A percentile compares a stretch with the other conserved stretches of the same genome.
phyloP scores from a whole-genome alignment of 192 early-diverging fungal genomes.

The Backusella morwellensis region DNA sequence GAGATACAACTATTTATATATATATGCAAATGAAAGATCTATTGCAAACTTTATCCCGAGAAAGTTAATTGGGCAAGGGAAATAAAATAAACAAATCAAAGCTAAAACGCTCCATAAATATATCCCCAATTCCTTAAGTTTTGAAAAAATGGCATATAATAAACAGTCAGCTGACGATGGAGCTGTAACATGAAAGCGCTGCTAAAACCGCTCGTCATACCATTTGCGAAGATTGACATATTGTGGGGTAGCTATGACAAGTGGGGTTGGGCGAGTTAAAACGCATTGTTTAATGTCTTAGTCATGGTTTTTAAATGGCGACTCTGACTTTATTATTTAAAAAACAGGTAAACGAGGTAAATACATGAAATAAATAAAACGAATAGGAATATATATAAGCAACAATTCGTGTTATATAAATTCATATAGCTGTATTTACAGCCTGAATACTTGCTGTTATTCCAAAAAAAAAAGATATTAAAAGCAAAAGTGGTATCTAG shows the following conservation, averaged over 20 bases:
- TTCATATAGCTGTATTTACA: background rate
- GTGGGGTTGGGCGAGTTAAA: constrained; percentile 2
- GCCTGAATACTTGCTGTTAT: background rate
- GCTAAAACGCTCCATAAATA: background rate
- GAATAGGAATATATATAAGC: background rate
- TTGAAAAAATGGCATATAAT: background rate
- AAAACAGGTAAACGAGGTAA: background rate
- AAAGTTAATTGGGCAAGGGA: background rate
- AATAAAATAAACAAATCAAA: background rate
- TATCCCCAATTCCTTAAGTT: background rate
- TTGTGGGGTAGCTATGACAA: constrained; percentile 2
- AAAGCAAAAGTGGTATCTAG: background rate
- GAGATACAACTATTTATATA: background rate
- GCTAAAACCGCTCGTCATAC: background rate
- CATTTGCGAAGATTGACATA: background rate
- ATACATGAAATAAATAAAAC: background rate
- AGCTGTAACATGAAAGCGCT: background rate
- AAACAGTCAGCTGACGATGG: background rate
- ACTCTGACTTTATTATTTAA: background rate
- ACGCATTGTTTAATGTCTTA: constrained; percentile 1
- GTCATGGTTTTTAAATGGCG: background rate
- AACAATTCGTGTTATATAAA: background rate
- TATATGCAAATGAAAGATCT: background rate
- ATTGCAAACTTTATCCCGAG: background rate
- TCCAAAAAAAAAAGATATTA: background rate